Percentiles rank a stretch among this genome's conserved stretches.
These are phyloP conservation scores for Yamadazyma siamensis DNA, from an alignment of 1,139 yeast species.

Conservation along the genomic window DNA sequence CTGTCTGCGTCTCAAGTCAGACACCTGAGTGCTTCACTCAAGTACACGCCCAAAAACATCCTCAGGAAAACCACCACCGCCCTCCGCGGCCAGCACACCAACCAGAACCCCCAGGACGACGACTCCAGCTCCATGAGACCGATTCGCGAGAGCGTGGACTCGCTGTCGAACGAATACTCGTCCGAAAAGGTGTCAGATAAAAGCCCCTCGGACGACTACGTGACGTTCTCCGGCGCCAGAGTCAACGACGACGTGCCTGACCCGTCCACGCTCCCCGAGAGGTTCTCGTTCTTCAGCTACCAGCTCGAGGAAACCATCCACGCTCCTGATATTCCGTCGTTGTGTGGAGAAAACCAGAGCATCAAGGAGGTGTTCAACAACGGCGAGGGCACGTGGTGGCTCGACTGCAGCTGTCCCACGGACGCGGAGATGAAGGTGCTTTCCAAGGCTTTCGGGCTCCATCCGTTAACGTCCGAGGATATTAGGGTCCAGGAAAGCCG, in stretches of 20 bases:
- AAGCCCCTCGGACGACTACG: slow-evolving; percentile 26
- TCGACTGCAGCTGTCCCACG: slow-evolving; percentile 68
- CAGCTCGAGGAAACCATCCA: slow-evolving; percentile 85
- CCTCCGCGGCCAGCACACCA: no score
- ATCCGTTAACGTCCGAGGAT: slow-evolving; percentile 84
- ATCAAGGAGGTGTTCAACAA: slow-evolving; percentile 62
- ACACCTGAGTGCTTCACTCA: slow-evolving; percentile 48
- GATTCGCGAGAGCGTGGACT: slow-evolving; percentile 5
- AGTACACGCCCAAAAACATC: slow-evolving; percentile 53
- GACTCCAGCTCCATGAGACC: slow-evolving; percentile 9
- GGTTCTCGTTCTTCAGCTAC: slow-evolving; percentile 81
- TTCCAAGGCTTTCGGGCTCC: slow-evolving; percentile 72
- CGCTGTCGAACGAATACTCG: not conserved
- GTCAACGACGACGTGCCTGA: slow-evolving; percentile 3
- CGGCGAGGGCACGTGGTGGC: slow-evolving; percentile 73
- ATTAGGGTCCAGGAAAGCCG: slow-evolving; percentile 82
- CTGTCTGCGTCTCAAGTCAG: slow-evolving; percentile 14
- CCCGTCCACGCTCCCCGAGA: slow-evolving; percentile 45
- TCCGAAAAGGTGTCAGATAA: no score
- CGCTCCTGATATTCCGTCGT: slow-evolving; percentile 78
- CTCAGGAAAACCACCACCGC: slow-evolving; percentile 19
- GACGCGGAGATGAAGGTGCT: slow-evolving; percentile 65
- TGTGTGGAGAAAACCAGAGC: slow-evolving; percentile 62
- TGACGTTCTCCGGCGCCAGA: slow-evolving; percentile 13
- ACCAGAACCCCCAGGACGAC: slow-evolving; percentile 4